phyloP scores from a whole-genome alignment of 1,139 yeast species.

The Pichia sp. region DNA sequence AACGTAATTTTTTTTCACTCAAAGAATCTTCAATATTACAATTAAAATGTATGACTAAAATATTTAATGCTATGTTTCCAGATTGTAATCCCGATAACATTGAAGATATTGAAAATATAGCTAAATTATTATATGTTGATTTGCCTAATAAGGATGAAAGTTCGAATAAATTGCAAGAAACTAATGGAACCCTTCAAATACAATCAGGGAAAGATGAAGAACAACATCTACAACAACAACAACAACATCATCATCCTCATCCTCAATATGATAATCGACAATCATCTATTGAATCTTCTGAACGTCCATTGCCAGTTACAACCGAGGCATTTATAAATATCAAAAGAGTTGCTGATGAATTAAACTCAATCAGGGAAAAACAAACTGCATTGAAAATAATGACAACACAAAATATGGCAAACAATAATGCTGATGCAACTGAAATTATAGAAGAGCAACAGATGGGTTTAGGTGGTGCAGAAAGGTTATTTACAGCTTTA shows the following conservation, averaged over 20 bases:
- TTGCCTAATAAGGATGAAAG: slow-evolving; percentile 25
- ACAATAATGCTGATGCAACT: neutral
- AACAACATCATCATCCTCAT: no score
- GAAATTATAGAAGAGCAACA: neutral
- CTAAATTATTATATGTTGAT: slow-evolving; percentile 26
- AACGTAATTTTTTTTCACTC: slow-evolving; percentile 28
- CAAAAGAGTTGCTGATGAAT: slow-evolving; percentile 1
- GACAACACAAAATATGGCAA: neutral
- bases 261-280: no score
- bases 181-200: no score
- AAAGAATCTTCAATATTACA: slow-evolving; percentile 29
- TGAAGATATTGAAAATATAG: slow-evolving; percentile 30
- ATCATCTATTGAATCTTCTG: no score
- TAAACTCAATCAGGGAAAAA: neutral
- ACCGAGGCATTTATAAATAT: slow-evolving; percentile 20
- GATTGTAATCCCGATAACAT: slow-evolving; percentile 33
- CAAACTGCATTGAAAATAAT: neutral
- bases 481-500: slow-evolving; percentile 29
- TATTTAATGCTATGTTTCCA: slow-evolving; percentile 33
- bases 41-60: slow-evolving; percentile 28
- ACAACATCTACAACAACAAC: no score
- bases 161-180: neutral
- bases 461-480: slow-evolving; percentile 26
- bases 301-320: slow-evolving; percentile 19
- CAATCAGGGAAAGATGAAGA: neutral